Percentiles rank a stretch among this genome's conserved stretches.
phyloP scores from a whole-genome alignment of 257 asterid genomes.

The Solanum stenotomum region DNA sequence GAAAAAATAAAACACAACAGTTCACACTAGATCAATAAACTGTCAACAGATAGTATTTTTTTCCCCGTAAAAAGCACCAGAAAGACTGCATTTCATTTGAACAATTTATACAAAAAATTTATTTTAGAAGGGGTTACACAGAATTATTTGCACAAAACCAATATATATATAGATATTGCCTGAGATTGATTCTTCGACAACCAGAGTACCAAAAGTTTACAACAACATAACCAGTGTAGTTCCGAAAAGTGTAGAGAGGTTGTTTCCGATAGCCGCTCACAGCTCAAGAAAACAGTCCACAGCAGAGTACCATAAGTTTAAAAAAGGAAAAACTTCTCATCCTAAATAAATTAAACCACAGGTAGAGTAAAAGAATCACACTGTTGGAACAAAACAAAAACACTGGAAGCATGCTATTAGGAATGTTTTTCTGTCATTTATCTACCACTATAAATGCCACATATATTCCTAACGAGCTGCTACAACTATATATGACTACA shows the following conservation, averaged over 20 bases:
- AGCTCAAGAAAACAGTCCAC: background rate
- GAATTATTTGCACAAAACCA: background rate
- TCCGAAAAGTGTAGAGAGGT: background rate
- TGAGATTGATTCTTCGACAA: background rate
- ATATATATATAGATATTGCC: background rate
- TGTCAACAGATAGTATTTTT: background rate
- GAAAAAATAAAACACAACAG: background rate
- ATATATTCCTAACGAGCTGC: too few relatives aligned
- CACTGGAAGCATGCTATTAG: too few relatives aligned
- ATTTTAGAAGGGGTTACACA: too few relatives aligned
- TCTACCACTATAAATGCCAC: too few relatives aligned
- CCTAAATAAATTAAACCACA: background rate
- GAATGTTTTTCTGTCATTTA: too few relatives aligned
- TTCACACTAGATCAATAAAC: background rate
- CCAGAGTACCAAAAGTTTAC: background rate
- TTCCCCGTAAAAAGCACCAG: background rate
- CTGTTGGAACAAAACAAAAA: too few relatives aligned
- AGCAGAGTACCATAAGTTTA: background rate
- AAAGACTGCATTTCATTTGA: background rate
- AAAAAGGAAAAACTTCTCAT: background rate
- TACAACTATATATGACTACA: too few relatives aligned
- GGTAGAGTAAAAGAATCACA: too few relatives aligned
- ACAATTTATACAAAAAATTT: background rate
- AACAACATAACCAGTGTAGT: background rate
- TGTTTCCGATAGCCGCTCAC: background rate